Evolutionary conservation across 192 early-diverging fungal genomes (phyloP), one percentile per base, ranked within the genome.

Genomic region (Podila minutissima): DNA sequence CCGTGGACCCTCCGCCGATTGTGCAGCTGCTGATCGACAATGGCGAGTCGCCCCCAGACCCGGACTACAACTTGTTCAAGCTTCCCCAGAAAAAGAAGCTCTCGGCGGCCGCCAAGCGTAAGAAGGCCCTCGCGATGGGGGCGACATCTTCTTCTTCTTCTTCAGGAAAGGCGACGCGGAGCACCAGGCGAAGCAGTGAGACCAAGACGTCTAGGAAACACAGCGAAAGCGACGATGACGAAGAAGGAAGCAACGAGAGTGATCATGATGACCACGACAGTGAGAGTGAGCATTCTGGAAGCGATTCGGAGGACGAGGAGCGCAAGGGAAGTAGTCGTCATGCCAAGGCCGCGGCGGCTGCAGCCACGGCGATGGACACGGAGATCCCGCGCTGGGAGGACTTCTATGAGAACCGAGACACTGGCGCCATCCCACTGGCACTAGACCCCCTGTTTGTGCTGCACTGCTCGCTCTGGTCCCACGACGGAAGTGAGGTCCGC

Each of bases 1-100:
- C 93, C 1, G 86, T 94, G 35, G 92, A 92, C 64, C 93, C 93
- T 5, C 92, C 93, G n/a, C 91, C 92, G 33, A 91, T 93, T 60
- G 88, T 93, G 8, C 90, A 91, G 61, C 81, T 94, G 5, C 74
- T 92, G 49, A 83, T 93, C 32, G 86, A 87, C 63, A 85, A 92
- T 58, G 66, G 83, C 37, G 84, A 91, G 1, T 83, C 85, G 7
- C 69, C 85, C 64, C 60, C 70, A 37, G 86, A 85, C 37, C 73
- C 84, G 51, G 76, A 84, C 63, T 82, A 41, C 33, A 72, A 67
- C 71, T 66, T 24, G 20, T 32, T 35, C n/a, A n/a, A 37, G 37
- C 29, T 37, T 26, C 57, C 35, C 4, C 26, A 62, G 32, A 31
- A 29, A 46, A n/a, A 48, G 38, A 22, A 38, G 24, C 24, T 57